Evolutionary conservation across 2,329 filamentous ascomycete species (phyloP), one percentile per base, ranked within the genome.

Genomic region (Cadophora sp.): DNA sequence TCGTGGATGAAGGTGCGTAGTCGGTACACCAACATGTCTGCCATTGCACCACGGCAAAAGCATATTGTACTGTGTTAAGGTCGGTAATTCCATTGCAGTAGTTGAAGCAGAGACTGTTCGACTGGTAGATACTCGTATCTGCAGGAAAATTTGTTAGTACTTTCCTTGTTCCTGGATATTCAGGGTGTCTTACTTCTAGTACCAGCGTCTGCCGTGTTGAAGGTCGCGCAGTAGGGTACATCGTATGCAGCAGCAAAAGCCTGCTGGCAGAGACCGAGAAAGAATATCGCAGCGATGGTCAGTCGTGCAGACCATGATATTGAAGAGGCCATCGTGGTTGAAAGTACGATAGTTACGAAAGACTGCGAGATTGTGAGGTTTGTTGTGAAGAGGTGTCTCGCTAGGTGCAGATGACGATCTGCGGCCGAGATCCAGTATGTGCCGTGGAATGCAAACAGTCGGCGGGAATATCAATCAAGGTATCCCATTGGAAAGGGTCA

Each of bases 1-100:
- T 82, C 77, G 37, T 77, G 37, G 80, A 71, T 61, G 81, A 81
- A 9, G 92, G 92, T 1, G 84, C 83, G 74, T 89, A 89, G 77
- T 93, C 85, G 46, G 90, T 90, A 77, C 92, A 95, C 91, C 91
- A 95, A 77, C 92, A 95, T 62, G 83, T 79, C 37, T 87, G 81
- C 19, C 80, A 83, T 73, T 92, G 86, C 1, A 94, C 81, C 59
- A 95, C 82, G 71, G 90, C 91, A 70, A 90, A 92, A 48, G 91
- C 91, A 71, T 84, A 91, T 19, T 82, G 73, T 24, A 76, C 75
- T 29, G n/a, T 11, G 12, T 59, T 37, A 3, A 26, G 31, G 4
- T 12, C 4, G 9, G 31, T 59, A 7, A 43, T 19, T 79, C 34
- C 53, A 12, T 55, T 74, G 79, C 92, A 95, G 60, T 84, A 84